phyloP scores from a whole-genome alignment of 129 eudicot species.

The Erigeron canadensis region DNA sequence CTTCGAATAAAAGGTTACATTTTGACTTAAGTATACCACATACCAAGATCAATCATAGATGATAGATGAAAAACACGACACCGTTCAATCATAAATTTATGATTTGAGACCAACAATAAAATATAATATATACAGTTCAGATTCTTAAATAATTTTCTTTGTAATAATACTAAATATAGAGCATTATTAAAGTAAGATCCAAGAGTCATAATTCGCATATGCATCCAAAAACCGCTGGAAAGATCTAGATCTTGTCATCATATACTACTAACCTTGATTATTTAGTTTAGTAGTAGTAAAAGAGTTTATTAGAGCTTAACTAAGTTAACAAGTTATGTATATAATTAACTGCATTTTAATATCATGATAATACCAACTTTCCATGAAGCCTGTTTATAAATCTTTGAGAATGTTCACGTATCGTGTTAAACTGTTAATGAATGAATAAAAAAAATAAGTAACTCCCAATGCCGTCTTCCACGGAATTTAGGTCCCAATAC shows the following conservation, averaged over 20 bases:
- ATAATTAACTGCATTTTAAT: too few relatives aligned
- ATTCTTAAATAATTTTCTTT: background rate
- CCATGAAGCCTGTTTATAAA: too few relatives aligned
- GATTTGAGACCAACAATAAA: background rate
- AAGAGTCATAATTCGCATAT: conserved; percentile 8
- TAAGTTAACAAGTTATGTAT: too few relatives aligned
- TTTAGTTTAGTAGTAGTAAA: too few relatives aligned
- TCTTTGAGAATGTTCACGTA: too few relatives aligned
- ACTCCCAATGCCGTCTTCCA: too few relatives aligned
- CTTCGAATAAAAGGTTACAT: too few relatives aligned
- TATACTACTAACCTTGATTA: background rate
- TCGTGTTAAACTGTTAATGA: too few relatives aligned
- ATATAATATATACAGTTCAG: background rate
- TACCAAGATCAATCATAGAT: background rate
- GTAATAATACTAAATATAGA: conserved; percentile 1
- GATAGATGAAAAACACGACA: conserved; percentile 25
- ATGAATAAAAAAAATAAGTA: too few relatives aligned
- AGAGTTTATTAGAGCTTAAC: too few relatives aligned
- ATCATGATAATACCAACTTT: too few relatives aligned
- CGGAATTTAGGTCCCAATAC: too few relatives aligned
- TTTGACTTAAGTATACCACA: background rate
- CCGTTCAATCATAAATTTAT: conserved; percentile 15
- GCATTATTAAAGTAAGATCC: conserved; percentile 1
- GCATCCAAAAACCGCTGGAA: conserved; percentile 7
- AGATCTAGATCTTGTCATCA: conserved; percentile 23